Conservation (phyloP, 768 basidiomycete species). For the Pseudohyphozyma bogoriensis region DNA sequence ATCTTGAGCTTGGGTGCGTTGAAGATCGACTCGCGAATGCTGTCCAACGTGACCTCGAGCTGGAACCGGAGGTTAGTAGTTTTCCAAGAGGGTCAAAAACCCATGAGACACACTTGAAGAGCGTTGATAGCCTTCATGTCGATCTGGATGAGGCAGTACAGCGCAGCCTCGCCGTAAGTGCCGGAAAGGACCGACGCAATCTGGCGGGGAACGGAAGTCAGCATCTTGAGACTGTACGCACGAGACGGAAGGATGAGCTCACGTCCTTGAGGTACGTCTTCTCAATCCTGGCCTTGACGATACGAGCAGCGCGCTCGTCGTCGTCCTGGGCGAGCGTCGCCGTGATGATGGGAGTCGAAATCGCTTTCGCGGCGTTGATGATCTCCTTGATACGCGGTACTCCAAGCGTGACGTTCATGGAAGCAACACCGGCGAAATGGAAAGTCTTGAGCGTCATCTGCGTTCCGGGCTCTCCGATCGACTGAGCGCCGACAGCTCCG, state of each 20-base stretch:
- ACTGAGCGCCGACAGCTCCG: conserved; percentile 95
- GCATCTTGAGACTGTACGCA: neutral
- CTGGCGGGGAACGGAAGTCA: conserved; percentile 40
- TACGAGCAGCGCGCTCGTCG: conserved; percentile 80
- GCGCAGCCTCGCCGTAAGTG: conserved; percentile 86
- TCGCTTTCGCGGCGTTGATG: conserved; percentile 95
- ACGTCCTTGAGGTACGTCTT: conserved; percentile 92
- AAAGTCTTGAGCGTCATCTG: conserved; percentile 99
- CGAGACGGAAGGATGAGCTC: neutral
- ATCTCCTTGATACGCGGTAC: conserved; percentile 99
- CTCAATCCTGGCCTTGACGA: conserved; percentile 92
- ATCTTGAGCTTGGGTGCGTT: conserved; percentile 81
- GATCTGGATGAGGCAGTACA: conserved; percentile 84
- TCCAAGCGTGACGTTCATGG: conserved; percentile 98
- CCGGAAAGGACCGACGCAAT: conserved; percentile 87
- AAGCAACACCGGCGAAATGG: conserved; percentile 99
- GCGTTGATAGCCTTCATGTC: conserved; percentile 79
- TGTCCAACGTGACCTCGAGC: conserved; percentile 86
- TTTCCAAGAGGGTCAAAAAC: neutral
- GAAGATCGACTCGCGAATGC: conserved; percentile 85
- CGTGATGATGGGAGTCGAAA: conserved; percentile 97
- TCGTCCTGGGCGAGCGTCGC: conserved; percentile 76
- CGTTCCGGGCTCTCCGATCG: conserved; percentile 93
- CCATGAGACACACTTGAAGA: conserved; percentile 53
- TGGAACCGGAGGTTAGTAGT: conserved; percentile 35